Base-by-base conservation (phyloP, 768 basidiomycete genomes). In the Suillus clintonianus region DNA sequence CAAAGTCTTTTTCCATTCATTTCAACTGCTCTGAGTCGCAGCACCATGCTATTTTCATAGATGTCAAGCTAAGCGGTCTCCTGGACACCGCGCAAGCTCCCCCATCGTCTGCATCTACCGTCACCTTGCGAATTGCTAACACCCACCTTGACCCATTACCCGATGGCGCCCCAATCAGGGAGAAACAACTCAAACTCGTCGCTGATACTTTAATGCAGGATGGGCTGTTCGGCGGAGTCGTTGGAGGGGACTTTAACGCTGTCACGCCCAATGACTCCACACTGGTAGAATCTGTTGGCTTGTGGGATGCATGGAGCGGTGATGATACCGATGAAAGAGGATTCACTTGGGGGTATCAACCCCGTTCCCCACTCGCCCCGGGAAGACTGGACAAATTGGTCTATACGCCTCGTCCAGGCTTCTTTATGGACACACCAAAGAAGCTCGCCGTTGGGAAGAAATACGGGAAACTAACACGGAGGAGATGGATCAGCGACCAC, bases 161-260 rank as follows among this genome's bases (percentile, higher is more conserved):
- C 1, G 13, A 62, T 2, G 86, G 85, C 17, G 72, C 78, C 66
- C 70, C 82, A 27, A 79, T 67, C 13, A 27, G 70, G 17, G 69
- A 80, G 15, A 69, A 71, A 60, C 88, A 90, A 74, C 71, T 89
- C 64, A 72, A 73, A 41, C 71, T 83, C 53, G 76, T 86, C 47
- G 76, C 82, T 7, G 71, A 78, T 30, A 70, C 84, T 69, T 70
- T 89, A 63, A 78, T 76, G 67, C 77, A 80, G 45, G 70, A 72
- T 4, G 67, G 48, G 4, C 72, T 86, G 15, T 69, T 79, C 37
- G 86, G 84, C 5, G 89, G 87, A 1, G 67, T 89, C 5, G 79
- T 89, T 37, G 81, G 80, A 4, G 89, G 89, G 2, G 88, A 89
- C 67, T 87, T 89, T 84, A 89, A 89, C 65, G 78, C 84, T 36